Conservation (phyloP, 2,329 filamentous ascomycete species). For the Cercospora sojina region DNA sequence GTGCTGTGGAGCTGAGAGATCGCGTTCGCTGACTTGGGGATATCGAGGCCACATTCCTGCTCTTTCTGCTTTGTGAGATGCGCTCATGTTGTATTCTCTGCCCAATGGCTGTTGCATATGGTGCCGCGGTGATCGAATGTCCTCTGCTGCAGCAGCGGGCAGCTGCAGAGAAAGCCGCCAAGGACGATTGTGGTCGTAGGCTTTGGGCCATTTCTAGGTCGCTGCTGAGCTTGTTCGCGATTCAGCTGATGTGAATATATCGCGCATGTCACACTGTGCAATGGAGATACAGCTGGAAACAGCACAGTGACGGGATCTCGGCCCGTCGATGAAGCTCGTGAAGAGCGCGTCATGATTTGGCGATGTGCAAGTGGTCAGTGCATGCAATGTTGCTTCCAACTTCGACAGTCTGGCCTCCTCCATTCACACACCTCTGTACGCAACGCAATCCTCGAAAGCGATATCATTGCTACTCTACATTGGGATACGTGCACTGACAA, state of each 20-base stretch:
- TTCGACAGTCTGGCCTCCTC: neutral
- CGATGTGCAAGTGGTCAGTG: neutral
- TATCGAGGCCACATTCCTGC: neutral
- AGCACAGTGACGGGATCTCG: neutral
- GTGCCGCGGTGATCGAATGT: neutral
- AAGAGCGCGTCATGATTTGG: neutral
- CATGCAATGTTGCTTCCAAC: neutral
- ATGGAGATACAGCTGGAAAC: neutral
- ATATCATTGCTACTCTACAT: neutral
- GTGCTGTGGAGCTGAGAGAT: conserved; percentile 7
- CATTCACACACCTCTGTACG: neutral
- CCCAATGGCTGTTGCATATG: neutral
- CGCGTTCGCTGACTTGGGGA: neutral
- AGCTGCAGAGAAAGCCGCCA: neutral
- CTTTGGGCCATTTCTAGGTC: neutral
- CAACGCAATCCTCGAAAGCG: neutral
- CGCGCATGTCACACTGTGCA: neutral
- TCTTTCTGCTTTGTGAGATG: neutral
- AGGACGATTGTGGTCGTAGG: neutral
- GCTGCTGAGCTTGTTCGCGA: neutral
- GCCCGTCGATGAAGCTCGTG: neutral
- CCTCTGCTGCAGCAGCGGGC: neutral
- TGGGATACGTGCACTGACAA: neutral
- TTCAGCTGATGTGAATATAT: neutral
- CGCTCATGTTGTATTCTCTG: neutral